These are phyloP conservation scores for Microsporum canis DNA, from an alignment of 2,329 filamentous ascomycete species.

Conservation along the genomic window DNA sequence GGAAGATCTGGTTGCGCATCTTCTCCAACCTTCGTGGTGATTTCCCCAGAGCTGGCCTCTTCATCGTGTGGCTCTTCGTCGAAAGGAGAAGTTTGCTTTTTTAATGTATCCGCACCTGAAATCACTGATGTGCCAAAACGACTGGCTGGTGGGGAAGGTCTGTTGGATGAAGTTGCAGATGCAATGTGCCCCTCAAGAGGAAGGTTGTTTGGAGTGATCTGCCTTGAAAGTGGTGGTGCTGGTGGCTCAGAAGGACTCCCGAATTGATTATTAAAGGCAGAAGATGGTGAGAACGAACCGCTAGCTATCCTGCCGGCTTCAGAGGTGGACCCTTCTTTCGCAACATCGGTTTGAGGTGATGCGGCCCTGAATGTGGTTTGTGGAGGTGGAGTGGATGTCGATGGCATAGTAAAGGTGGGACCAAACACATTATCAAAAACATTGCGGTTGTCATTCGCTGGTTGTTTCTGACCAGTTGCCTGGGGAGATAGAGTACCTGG, in stretches of 20 bases:
- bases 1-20: constrained; percentile 25
- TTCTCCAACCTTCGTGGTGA: not conserved
- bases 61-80: constrained; percentile 14
- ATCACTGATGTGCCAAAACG: constrained; percentile 40
- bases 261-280: constrained; percentile 38
- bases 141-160: constrained; percentile 62
- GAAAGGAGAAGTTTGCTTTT: constrained; percentile 22
- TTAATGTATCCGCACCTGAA: constrained; percentile 28
- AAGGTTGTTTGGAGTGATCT: constrained; percentile 65
- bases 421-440: constrained; percentile 84
- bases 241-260: constrained; percentile 36
- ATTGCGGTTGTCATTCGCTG: constrained; percentile 44
- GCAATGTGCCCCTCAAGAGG: constrained; percentile 51
- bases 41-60: not conserved
- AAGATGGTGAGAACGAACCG: constrained; percentile 49
- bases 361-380: constrained; percentile 51
- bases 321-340: not conserved
- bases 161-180: constrained; percentile 62
- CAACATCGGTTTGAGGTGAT: constrained; percentile 22
- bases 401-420: constrained; percentile 47
- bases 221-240: constrained; percentile 59
- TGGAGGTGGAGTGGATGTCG: constrained; percentile 37
- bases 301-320: constrained; percentile 17
- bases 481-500: constrained; percentile 40
- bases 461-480: constrained; percentile 13